Base-by-base conservation (phyloP, 2,329 filamentous ascomycete genomes). In the Monosporascus cannonballus region DNA sequence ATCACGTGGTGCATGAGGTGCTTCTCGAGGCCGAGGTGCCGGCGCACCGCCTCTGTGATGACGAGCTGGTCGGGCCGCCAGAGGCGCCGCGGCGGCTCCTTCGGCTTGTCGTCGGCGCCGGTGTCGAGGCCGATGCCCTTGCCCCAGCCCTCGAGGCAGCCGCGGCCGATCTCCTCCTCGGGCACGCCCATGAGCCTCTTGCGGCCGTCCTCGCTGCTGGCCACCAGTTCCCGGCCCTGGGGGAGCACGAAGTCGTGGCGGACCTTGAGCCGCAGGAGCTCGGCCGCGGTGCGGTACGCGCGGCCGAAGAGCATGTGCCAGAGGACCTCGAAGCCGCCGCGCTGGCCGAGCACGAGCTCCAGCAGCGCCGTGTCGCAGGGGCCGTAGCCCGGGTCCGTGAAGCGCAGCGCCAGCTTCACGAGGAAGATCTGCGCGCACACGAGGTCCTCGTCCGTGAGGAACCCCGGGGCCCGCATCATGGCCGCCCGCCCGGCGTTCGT, bases 331-430 rank as follows among this genome's bases (percentile, higher is more conserved):
- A 72, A 76, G 18, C 87, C 68, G 9, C 66, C 73, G 24, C 73
- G 74, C 60, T 87, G 83, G 15, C 80, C 82, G 42, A 89, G 67
- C 52, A 89, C 72, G 27, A 87, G 68, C 34, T 81, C 73, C 39
- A 81, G 70, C 49, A 87, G 69, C 30, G 73, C 72, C 44, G 73
- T 73, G 2, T 73, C 70, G 48, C 76, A 75, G 17, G 76, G 75
- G 0, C 79, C 80, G 48, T 76, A 75, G 24, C 81, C 64, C 0
- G 87, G 86, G 57, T 89, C 78, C 53, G 79, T 81, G 67, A 90
- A 84, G 51, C 76, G 75, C 79, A 91, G 83, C 62, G 83, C 77
- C 17, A 94, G 77, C 70, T 93, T 92, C 56, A 89, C 64, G 58
- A 89, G 73, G 71, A 93, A 85, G 54, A 85, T 68, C 45, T 84